Evolutionary conservation across 2,329 filamentous ascomycete genomes (phyloP).

Genomic region (Curvularia verruculosa): DNA sequence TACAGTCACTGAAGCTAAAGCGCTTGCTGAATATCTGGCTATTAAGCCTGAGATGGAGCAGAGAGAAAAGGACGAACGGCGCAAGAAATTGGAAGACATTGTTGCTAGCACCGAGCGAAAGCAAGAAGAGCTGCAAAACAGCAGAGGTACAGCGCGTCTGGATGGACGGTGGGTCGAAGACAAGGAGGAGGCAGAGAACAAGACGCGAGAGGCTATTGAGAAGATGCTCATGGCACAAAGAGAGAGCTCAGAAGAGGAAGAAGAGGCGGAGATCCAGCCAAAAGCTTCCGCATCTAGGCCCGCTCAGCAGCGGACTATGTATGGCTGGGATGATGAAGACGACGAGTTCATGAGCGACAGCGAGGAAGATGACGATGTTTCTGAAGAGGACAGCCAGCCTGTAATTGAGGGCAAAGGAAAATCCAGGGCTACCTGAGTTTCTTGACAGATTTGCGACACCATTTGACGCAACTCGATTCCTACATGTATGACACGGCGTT

Average conservation of each 20-base stretch:
- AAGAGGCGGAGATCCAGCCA: conserved; percentile 37
- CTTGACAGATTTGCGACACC: not conserved
- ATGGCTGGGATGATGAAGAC: conserved; percentile 80
- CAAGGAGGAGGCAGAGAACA: conserved; percentile 87
- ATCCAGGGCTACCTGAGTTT: conserved; percentile 44
- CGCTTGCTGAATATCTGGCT: conserved; percentile 89
- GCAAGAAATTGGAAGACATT: conserved; percentile 85
- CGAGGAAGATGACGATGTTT: conserved; percentile 53
- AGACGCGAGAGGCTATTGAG: conserved; percentile 76
- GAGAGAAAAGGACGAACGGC: conserved; percentile 85
- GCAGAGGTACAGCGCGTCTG: conserved; percentile 67
- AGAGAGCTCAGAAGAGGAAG: conserved; percentile 49
- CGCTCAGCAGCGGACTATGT: conserved; percentile 61
- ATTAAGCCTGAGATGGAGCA: conserved; percentile 98
- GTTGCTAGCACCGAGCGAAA: conserved; percentile 82
- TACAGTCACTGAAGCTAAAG: conserved; percentile 94
- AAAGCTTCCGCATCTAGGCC: conserved; percentile 34
- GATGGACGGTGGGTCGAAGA: conserved; percentile 95
- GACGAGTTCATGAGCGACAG: conserved; percentile 53
- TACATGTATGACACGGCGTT: conserved; percentile 13
- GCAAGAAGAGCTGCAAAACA: conserved; percentile 81
- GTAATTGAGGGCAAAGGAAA: conserved; percentile 52
- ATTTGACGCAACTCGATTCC: not conserved
- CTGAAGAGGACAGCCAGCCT: conserved; percentile 40
- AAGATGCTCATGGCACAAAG: conserved; percentile 53